Conservation (phyloP, 2,329 filamentous ascomycete genomes). For the Nemania abortiva region DNA sequence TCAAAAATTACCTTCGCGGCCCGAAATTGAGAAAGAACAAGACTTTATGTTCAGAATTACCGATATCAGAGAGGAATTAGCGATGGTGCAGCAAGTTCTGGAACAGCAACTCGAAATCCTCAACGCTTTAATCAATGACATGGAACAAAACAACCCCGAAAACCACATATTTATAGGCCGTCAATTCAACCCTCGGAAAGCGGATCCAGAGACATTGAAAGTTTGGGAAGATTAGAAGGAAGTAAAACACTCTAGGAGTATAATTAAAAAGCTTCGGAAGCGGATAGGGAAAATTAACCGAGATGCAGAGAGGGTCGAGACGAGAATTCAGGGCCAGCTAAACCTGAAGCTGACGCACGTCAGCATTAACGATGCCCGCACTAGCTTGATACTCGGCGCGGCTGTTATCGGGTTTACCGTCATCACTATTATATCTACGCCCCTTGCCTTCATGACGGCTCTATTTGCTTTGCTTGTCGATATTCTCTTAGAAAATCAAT, state of each 20-base stretch:
- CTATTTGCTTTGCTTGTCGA: constrained; percentile 34
- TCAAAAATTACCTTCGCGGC: background rate
- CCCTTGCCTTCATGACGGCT: constrained; percentile 27
- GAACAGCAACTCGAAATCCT: constrained; percentile 28
- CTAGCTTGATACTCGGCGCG: background rate
- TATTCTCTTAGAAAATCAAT: constrained; percentile 11
- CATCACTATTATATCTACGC: constrained; percentile 34
- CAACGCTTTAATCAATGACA: constrained; percentile 11
- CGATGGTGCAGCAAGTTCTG: constrained; percentile 29
- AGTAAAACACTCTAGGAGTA: background rate
- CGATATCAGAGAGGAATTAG: constrained; percentile 32
- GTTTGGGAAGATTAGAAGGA: background rate
- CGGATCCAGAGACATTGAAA: background rate
- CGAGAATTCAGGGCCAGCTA: constrained; percentile 28
- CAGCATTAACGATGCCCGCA: constrained; percentile 4
- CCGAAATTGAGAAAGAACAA: constrained; percentile 19
- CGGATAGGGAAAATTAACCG: constrained; percentile 20
- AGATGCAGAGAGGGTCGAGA: constrained; percentile 32
- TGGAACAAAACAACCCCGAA: background rate
- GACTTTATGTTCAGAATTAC: constrained; percentile 26
- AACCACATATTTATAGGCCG: background rate
- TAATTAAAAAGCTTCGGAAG: constrained; percentile 2
- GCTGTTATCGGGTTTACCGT: constrained; percentile 36
- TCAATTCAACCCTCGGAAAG: background rate
- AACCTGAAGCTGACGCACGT: constrained; percentile 30